Conservation (phyloP, 495 filamentous ascomycete genomes). For the Tetracladium setigerum region DNA sequence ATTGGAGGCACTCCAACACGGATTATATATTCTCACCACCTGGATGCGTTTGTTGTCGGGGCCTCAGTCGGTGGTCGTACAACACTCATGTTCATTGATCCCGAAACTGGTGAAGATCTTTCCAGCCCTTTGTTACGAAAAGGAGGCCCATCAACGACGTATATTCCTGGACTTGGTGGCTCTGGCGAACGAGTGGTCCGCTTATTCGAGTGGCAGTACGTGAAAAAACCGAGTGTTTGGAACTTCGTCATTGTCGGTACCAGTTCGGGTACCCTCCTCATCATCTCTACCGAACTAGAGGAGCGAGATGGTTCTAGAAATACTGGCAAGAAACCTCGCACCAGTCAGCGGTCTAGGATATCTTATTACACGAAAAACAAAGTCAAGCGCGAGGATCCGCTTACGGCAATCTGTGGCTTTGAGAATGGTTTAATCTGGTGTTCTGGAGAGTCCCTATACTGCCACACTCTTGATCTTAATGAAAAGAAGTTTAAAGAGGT, state of each 20-base stretch:
- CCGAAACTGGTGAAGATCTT: constrained; percentile 36
- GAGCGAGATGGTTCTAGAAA: constrained; percentile 1
- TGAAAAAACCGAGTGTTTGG: constrained; percentile 32
- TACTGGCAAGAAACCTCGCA: constrained; percentile 1
- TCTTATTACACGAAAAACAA: constrained; percentile 37
- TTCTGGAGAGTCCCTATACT: constrained; percentile 31
- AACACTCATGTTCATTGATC: constrained; percentile 39
- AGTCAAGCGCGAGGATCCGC: constrained; percentile 28
- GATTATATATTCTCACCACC: constrained; percentile 42
- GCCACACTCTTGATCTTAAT: constrained; percentile 35
- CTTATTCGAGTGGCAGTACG: constrained; percentile 37
- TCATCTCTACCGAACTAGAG: constrained; percentile 31
- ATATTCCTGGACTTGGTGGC: constrained; percentile 35
- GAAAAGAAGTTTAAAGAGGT: constrained; percentile 34
- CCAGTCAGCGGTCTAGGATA: constrained; percentile 19
- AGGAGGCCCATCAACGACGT: constrained; percentile 19
- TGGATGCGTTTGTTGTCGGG: constrained; percentile 45
- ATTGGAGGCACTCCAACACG: constrained; percentile 42
- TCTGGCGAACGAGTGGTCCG: constrained; percentile 30
- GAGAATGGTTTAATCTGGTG: constrained; percentile 38
- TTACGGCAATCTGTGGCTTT: constrained; percentile 35
- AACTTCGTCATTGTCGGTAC: constrained; percentile 36
- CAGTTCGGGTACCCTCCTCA: constrained; percentile 33
- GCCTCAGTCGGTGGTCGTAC: constrained; percentile 29
- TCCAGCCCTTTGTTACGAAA: constrained; percentile 31